Percentiles rank a stretch among this genome's conserved stretches.
phyloP scores from a whole-genome alignment of 768 basidiomycete genomes.

The Kwoniella dendrophila region DNA sequence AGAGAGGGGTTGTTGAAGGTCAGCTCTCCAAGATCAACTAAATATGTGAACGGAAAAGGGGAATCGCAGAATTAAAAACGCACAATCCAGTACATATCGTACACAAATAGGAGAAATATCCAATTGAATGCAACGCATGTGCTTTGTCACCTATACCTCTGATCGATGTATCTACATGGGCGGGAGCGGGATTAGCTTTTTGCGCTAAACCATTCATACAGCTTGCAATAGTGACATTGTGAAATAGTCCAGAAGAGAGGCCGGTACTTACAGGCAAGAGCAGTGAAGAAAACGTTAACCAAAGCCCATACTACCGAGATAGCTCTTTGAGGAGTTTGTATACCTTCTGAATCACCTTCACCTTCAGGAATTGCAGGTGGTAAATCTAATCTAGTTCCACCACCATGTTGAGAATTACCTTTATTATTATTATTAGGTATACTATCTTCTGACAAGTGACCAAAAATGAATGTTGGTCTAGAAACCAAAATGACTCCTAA shows the following conservation, averaged over 20 bases:
- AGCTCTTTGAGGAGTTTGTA: conserved; percentile 58
- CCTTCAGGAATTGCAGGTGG: conserved; percentile 17
- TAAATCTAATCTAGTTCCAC: conserved; percentile 20
- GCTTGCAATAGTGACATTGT: neutral
- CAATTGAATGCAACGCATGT: conserved; percentile 71
- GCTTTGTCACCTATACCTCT: conserved; percentile 76
- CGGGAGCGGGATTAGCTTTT: neutral
- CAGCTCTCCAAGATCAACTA: no score
- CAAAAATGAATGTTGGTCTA: conserved; percentile 74
- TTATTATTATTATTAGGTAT: no score
- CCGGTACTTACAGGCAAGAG: conserved; percentile 66
- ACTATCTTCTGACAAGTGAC: conserved; percentile 40
- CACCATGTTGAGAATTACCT: conserved; percentile 6
- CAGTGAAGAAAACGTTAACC: conserved; percentile 67
- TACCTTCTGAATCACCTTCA: conserved; percentile 28
- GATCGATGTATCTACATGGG: conserved; percentile 59
- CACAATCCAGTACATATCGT: conserved; percentile 58
- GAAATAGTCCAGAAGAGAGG: neutral
- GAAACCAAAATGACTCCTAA: conserved; percentile 79
- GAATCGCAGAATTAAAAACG: conserved; percentile 13
- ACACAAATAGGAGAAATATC: conserved; percentile 67
- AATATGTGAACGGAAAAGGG: no score
- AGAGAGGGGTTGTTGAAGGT: neutral
- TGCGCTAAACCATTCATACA: no score
- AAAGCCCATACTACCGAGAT: conserved; percentile 70